Percentiles rank a stretch among this genome's conserved stretches.
These are phyloP conservation scores for Solanum paucissectum DNA, from an alignment of 257 asterid species.

Conservation along the genomic window DNA sequence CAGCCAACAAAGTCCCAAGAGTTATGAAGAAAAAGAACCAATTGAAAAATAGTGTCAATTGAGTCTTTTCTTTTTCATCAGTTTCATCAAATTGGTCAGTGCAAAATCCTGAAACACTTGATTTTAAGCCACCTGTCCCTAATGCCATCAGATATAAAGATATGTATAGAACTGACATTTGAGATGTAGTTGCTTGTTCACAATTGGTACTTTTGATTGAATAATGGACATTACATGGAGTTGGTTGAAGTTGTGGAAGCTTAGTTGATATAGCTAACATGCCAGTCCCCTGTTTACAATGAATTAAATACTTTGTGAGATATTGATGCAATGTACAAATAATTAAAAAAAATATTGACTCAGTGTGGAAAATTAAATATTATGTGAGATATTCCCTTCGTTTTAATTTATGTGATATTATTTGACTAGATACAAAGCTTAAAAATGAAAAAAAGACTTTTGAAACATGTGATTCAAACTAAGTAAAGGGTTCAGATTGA, in stretches of 20 bases:
- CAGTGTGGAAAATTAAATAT: background rate
- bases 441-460: background rate
- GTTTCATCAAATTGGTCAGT: slow-evolving; percentile 34
- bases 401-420: background rate
- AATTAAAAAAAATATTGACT: background rate
- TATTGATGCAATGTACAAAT: background rate
- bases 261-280: slow-evolving; percentile 19
- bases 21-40: slow-evolving; percentile 38
- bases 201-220: slow-evolving; percentile 1
- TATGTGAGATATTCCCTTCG: background rate
- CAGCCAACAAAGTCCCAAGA: slow-evolving; percentile 32
- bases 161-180: slow-evolving; percentile 20
- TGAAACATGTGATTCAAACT: background rate
- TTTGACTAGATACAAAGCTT: background rate
- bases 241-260: slow-evolving; percentile 25
- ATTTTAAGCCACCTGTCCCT: slow-evolving; percentile 36
- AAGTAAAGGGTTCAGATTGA: no score
- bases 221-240: slow-evolving; percentile 8
- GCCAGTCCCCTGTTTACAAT: slow-evolving; percentile 18
- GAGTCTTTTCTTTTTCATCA: slow-evolving; percentile 15
- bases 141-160: slow-evolving; percentile 27
- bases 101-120: slow-evolving; percentile 37
- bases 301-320: background rate
- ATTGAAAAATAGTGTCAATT: slow-evolving; percentile 25
- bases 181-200: slow-evolving; percentile 19